Base-by-base conservation (phyloP, 2,329 filamentous ascomycete genomes). In the Fusarium foetens region DNA sequence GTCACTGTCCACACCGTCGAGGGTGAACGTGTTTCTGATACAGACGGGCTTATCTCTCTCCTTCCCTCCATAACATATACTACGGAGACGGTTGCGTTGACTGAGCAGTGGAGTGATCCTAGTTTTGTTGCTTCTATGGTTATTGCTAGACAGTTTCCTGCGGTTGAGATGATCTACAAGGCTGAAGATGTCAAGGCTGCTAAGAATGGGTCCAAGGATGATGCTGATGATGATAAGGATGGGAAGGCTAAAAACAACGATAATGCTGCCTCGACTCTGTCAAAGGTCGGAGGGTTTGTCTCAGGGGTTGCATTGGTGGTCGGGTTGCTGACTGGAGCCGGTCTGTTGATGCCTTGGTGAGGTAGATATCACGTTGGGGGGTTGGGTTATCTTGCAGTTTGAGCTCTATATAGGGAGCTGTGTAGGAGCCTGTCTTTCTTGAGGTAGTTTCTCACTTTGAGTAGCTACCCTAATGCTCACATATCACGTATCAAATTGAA, bases 291-390 rank as follows among this genome's bases (percentile, higher is more conserved):
- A 16, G 35, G 61, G 8, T 2, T 67, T 42, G 25, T 21, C 3
- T 51, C 65, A 5, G 27, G 61, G 6, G 12, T 61, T 6, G 58
- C 58, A 1, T 35, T 74, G 12, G 14, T 63, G 0, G 52, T 49
- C n/a, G 58, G 66, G 2, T 12, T 74, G n/a, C 29, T 75, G 19
- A 57, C 58, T 13, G 72, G 71, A 11, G 55, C 64, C 17, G 66
- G 74, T 6, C 29, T 73, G 3, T 21, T 76, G 29, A 57, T 66
- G 29, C 41, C 66, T 19, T 76, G 74, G 66, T 75, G 31, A 72
- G 25, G 14, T 38, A 6, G 4, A 6, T 8, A 19, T 31, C 9
- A 49, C 19, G 5, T 9, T 4, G 27, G 25, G 13, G 16, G 8
- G 4, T n/a, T n/a, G 4, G 16, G 5, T 23, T 8, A 8, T 39